Percentiles rank a stretch among this genome's conserved stretches.
phyloP scores from a whole-genome alignment of 2,329 filamentous ascomycete species.

The Trichoderma lentiforme region DNA sequence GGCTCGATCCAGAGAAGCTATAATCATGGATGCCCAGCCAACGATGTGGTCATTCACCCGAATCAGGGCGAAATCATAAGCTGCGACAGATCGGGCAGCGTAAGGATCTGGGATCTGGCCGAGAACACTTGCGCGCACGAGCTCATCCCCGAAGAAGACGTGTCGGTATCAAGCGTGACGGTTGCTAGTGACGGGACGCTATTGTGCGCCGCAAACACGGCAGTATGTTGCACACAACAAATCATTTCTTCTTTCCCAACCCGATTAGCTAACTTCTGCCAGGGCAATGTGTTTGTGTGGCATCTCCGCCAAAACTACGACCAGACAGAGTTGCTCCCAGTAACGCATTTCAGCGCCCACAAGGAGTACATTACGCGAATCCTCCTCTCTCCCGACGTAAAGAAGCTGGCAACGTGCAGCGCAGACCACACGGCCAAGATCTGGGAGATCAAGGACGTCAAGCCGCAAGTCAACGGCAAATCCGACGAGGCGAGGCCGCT shows the following conservation, averaged over 20 bases:
- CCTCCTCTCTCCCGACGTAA: conserved; percentile 87
- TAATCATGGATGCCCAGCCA: conserved; percentile 81
- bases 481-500: conserved; percentile 55
- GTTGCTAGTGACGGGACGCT: conserved; percentile 92
- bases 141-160: conserved; percentile 92
- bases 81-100: conserved; percentile 88
- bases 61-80: conserved; percentile 98
- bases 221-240: conserved; percentile 48
- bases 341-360: conserved; percentile 87
- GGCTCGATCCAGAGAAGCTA: conserved; percentile 91
- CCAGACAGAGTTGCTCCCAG: conserved; percentile 76
- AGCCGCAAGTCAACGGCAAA: conserved; percentile 38
- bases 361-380: conserved; percentile 91
- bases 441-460: conserved; percentile 81
- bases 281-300: conserved; percentile 99
- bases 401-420: conserved; percentile 89
- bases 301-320: conserved; percentile 81
- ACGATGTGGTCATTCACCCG: conserved; percentile 98
- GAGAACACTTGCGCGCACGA: conserved; percentile 98
- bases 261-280: not conserved
- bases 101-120: conserved; percentile 92
- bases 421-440: conserved; percentile 94
- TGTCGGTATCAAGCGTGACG: conserved; percentile 89
- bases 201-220: conserved; percentile 89
- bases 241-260: not conserved